Percentiles rank a stretch among this genome's conserved stretches.
phyloP scores from a whole-genome alignment of 2,329 filamentous ascomycete species.

The Cladosporium sp. region DNA sequence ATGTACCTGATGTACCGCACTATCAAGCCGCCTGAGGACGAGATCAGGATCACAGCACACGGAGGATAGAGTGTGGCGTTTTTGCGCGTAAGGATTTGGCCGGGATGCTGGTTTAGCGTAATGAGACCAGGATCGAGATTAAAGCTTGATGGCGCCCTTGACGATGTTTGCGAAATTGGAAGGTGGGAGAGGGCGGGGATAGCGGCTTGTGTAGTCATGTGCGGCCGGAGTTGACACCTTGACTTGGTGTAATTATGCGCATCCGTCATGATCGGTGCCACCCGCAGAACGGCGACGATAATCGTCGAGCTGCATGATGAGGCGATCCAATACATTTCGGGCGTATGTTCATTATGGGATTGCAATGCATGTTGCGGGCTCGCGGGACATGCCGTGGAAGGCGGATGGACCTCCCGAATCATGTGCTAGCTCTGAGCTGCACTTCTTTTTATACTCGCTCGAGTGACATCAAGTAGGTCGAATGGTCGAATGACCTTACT shows the following conservation, averaged over 20 bases:
- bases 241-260: neutral
- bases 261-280: neutral
- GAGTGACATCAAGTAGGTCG: neutral
- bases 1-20: neutral
- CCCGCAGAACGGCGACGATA: neutral
- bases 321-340: neutral
- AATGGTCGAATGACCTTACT: neutral
- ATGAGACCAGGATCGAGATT: slow-evolving; percentile 2
- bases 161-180: neutral
- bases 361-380: slow-evolving; percentile 1
- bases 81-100: neutral
- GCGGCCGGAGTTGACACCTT: neutral
- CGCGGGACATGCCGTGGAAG: slow-evolving; percentile 3
- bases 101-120: neutral
- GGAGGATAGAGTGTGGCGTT: neutral
- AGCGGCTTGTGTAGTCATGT: neutral
- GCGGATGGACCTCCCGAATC: neutral
- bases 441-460: neutral
- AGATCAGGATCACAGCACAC: neutral
- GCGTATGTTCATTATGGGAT: slow-evolving; percentile 1
- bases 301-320: neutral
- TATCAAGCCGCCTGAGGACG: neutral
- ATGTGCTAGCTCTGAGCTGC: neutral
- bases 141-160: slow-evolving; percentile 4
- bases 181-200: neutral